phyloP scores from a whole-genome alignment of 2,329 filamentous ascomycete genomes.

The Cytospora chrysosperma region DNA sequence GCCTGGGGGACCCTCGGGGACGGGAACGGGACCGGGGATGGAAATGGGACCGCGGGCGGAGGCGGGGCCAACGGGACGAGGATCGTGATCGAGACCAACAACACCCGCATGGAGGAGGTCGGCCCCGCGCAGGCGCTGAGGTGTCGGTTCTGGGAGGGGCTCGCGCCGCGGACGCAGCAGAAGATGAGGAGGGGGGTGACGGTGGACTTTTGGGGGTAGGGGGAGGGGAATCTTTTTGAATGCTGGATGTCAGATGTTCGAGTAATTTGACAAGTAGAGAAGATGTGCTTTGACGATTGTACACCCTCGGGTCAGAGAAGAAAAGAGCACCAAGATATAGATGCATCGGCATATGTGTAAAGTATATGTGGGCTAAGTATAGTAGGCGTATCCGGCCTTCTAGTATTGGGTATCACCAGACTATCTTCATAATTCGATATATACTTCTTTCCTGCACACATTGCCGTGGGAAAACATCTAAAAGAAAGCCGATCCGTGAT shows the following conservation, averaged over 20 bases:
- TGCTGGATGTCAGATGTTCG: not conserved
- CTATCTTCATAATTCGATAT: not conserved
- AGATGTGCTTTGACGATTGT: not conserved
- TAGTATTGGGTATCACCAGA: slow-evolving; percentile 16
- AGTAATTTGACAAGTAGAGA: not conserved
- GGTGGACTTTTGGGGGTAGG: not conserved
- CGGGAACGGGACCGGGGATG: too few species aligned
- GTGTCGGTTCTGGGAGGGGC: slow-evolving; percentile 43
- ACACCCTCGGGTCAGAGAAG: not conserved
- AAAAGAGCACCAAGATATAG: not conserved
- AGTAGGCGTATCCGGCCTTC: not conserved
- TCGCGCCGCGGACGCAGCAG: slow-evolving; percentile 38
- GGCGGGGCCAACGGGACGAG: slow-evolving; percentile 30
- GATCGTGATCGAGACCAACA: slow-evolving; percentile 41
- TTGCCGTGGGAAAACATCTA: not conserved
- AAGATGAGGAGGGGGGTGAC: slow-evolving; percentile 14
- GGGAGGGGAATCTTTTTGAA: not conserved
- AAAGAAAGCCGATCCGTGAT: not conserved
- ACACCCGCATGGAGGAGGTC: slow-evolving; percentile 42
- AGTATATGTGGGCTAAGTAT: not conserved
- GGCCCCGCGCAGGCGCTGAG: slow-evolving; percentile 35
- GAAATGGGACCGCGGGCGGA: too few species aligned
- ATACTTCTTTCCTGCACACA: not conserved
- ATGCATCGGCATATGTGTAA: slow-evolving; percentile 2
- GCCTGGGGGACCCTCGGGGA: slow-evolving; percentile 36